Base-by-base conservation (phyloP, 768 basidiomycete genomes). In the Obba rivulosa region DNA sequence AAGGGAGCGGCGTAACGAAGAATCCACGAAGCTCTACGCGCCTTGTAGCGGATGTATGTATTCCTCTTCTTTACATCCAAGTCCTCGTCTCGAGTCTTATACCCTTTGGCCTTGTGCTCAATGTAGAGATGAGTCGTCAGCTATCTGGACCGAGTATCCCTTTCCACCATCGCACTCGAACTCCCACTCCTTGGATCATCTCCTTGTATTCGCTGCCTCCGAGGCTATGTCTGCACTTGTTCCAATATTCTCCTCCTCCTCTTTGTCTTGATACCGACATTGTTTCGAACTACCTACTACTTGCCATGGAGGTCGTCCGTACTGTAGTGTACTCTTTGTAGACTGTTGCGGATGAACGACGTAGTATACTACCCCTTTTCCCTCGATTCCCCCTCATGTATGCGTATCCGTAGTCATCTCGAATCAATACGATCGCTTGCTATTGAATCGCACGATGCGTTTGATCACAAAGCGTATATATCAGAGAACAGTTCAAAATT, bases 1-100 rank as follows among this genome's bases (percentile, higher is more conserved):
- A 63, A n/a, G n/a, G n/a, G n/a, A n/a, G n/a, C n/a, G n/a, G 49
- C 40, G 43, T 31, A 5, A 5, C 28, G 7, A 13, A 41, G 41
- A 11, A 41, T 21, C 11, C 20, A 41, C 20, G n/a, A 20, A 7
- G 13, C 10, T 41, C 22, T 23, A 8, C 41, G 23, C 22, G 13
- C 13, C 23, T 23, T 8, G 18, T 20, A 23, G 18, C 41, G 18
- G 16, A 17, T 41, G 41, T 41, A 41, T 41, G 41, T 41, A 22
- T 3, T 16, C 16, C 16, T 21, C 37, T 16, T 39, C 37, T 16
- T n/a, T 31, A 13, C 13, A 13, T 31, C 5, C 28, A 31, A 7
- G 28, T 31, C 13, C 28, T 13, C 13, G 28, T 31, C 28, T 31
- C 13, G 28, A 31, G 28, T 13, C 28, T n/a, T 13, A 13, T 13